Conservation (phyloP, 768 basidiomycete species). For the Leucosporidium scottii region DNA sequence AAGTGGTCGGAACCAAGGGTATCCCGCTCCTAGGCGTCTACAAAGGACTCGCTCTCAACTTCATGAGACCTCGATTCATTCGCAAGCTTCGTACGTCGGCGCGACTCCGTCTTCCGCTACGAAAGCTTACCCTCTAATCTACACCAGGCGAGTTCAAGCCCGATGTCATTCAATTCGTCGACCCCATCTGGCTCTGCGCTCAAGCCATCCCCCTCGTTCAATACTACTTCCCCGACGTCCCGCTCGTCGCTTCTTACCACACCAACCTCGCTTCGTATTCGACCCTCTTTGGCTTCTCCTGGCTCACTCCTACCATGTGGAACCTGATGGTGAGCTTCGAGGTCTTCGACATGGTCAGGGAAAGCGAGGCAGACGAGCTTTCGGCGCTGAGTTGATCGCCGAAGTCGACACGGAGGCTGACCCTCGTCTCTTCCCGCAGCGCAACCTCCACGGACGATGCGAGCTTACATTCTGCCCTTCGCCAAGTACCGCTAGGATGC, state of each 20-base stretch:
- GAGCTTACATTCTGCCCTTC: constrained; percentile 46
- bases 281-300: constrained; percentile 44
- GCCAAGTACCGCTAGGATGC: constrained; percentile 43
- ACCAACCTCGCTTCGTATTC: constrained; percentile 46
- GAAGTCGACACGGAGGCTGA: no score
- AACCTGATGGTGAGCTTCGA: constrained; percentile 27
- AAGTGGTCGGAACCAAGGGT: constrained; percentile 45
- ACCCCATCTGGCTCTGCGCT: constrained; percentile 50
- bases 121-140: neutral
- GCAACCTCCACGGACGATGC: constrained; percentile 34
- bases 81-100: constrained; percentile 19
- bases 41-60: constrained; percentile 46
- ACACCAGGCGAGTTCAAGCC: constrained; percentile 38
- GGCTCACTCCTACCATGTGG: constrained; percentile 47
- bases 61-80: constrained; percentile 46
- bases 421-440: neutral
- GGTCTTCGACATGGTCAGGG: neutral
- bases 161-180: constrained; percentile 47
- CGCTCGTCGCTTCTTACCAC: constrained; percentile 46
- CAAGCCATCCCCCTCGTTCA: constrained; percentile 32
- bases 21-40: constrained; percentile 45
- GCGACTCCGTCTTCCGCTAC: neutral
- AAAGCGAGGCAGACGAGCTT: neutral
- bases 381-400: no score
- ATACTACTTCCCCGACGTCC: constrained; percentile 22